Evolutionary conservation across 2,329 filamentous ascomycete species (phyloP), one percentile per base, ranked within the genome.

Genomic region (Talaromyces pinophilus): DNA sequence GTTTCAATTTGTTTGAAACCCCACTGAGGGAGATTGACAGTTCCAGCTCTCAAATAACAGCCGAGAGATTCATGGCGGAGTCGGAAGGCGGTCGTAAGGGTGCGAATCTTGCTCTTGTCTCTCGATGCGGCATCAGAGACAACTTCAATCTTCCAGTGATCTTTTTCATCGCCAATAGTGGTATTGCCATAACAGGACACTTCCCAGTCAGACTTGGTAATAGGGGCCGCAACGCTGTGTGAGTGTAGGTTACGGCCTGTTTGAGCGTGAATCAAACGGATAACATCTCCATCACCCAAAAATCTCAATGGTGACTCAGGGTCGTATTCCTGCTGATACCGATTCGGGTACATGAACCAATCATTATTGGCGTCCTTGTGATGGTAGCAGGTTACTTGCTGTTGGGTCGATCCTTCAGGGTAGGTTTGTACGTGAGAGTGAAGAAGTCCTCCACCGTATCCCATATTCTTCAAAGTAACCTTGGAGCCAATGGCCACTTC

Each of bases 291-390:
- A 76, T 99, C 89, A 17, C 86, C 89, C 71, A 97, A 87, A 75
- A 90, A 96, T 69, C 83, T 83, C 68, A 92, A 84, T 42, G 90
- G 87, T n/a, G 82, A 88, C 67, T 92, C 88, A 4, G 87, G 80
- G 72, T 93, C 85, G 74, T 89, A 97, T 19, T 91, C 89, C 28
- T 85, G 81, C 67, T 96, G 87, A 63, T 84, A 81, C 69, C 96
- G 92, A 82, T 94, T 97, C 30, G 95, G 95, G 79, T 97, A 97
- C 81, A 99, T 93, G 82, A 96, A 97, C 95, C 95, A 99, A 79
- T 99, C 95, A 78, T 99, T 99, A 87, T 99, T 99, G 78, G 94
- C 86, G 83, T 99, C 95, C 79, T 99, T 99, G 85, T 99, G 95
- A 81, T 99, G 95, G 81, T 99, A 99, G 84, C 96, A 99, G 69